Evolutionary conservation across 495 filamentous ascomycete species (phyloP), one percentile per base, ranked within the genome.

Genomic region (Talaromyces proteolyticus): DNA sequence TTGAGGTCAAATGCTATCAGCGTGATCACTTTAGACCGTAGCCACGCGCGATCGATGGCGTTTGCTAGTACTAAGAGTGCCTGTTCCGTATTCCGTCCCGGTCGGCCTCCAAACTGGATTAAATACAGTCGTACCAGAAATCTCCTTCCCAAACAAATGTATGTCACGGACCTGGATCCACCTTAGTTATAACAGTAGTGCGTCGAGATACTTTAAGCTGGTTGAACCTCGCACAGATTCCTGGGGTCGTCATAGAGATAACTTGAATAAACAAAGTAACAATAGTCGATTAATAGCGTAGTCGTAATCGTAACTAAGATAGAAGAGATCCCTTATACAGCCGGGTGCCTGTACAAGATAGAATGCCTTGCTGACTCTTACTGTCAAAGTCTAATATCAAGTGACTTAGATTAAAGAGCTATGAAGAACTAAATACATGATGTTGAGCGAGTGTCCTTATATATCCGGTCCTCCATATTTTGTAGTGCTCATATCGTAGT

Each of bases 1-100:
- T 63, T 66, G 6, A 61, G 57, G 38, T 66, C 51, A 26, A 66
- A 65, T 21, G 51, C 45, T 1, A 66, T 22, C 2, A 63, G 51
- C 0, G 47, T 61, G 1, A 64, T 44, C 3, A 63, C 53, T 36
- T 47, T 53, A 4, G 38, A 25, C 55, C 39, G 38, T 3, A 51
- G 47, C 56, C 50, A 65, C n/a, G 60, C 62, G 49, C 37, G 50
- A 52, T 63, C 52, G 24, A 62, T 60, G 3, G 58, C 52, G 22
- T 57, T 63, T 0, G 47, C 22, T 0, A 66, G 55, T 3, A 61
- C 53, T 12, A 61, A 47, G 8, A 65, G 41, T 20, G 58, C 58
- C 25, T 61, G 43, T 29, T 66, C 60, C 2, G 53, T 60, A 14
- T 47, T 57, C n/a, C 49, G 37, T 3, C 56, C 59, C 12, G 46